phyloP scores from a whole-genome alignment of 495 filamentous ascomycete species.

The Trichoderma erinaceum region DNA sequence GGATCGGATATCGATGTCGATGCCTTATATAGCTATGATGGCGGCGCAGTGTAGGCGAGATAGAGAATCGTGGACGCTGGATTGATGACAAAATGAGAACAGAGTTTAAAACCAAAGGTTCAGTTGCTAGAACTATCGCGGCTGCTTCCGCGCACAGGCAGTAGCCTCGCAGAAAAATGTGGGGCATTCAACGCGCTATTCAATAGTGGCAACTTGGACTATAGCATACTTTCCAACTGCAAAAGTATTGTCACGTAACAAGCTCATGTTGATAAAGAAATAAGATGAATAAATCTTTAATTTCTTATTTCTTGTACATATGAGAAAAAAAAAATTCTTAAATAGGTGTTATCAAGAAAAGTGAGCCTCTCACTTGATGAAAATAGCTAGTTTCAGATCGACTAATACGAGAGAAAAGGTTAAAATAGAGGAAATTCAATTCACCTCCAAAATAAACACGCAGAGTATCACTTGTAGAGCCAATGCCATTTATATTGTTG shows the following conservation, averaged over 20 bases:
- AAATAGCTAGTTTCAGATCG: too few species aligned
- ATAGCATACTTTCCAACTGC: too few species aligned
- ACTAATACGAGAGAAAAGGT: too few species aligned
- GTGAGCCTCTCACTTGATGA: too few species aligned
- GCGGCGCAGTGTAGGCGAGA: not conserved
- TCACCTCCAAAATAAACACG: not conserved
- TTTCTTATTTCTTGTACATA: too few species aligned
- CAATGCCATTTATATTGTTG: not conserved
- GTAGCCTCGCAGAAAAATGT: conserved; percentile 10
- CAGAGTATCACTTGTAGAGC: not conserved
- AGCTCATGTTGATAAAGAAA: too few species aligned
- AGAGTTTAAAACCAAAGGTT: not conserved
- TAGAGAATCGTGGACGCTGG: not conserved
- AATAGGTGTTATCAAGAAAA: too few species aligned
- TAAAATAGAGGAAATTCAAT: too few species aligned
- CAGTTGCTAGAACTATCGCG: not conserved
- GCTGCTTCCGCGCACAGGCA: not conserved
- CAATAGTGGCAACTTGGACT: not conserved
- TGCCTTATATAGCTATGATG: not conserved
- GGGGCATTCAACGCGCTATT: not conserved
- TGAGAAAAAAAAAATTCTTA: too few species aligned
- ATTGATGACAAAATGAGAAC: not conserved
- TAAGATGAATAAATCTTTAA: too few species aligned
- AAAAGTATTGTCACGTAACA: too few species aligned
- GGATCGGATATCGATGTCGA: not conserved